Conservation (phyloP, 352 stramenopile genomes). For the Aphanomyces invadans region DNA sequence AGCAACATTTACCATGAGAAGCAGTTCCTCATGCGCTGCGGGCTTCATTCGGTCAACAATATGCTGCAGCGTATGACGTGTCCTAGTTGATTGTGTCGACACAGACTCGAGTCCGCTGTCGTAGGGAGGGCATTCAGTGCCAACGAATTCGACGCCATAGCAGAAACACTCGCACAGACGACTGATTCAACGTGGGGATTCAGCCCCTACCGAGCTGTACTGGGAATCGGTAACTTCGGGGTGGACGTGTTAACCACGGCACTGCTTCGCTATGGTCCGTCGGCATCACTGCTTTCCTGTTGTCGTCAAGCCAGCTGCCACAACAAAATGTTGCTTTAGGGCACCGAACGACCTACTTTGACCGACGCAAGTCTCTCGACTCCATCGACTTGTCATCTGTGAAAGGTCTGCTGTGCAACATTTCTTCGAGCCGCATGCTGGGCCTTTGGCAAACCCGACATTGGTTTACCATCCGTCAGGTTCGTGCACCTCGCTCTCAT, state of each 20-base stretch:
- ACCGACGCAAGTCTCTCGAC: constrained; percentile 48
- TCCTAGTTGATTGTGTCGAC: neutral
- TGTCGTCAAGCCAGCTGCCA: neutral
- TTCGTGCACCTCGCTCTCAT: neutral
- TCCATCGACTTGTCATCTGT: constrained; percentile 39
- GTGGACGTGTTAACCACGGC: constrained; percentile 64
- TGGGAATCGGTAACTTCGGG: constrained; percentile 75
- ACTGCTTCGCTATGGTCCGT: constrained; percentile 47
- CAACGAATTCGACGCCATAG: constrained; percentile 39
- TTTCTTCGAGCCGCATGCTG: constrained; percentile 39
- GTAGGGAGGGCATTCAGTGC: constrained; percentile 47
- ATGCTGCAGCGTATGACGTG: constrained; percentile 44
- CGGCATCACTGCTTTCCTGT: no score
- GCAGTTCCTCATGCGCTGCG: constrained; percentile 66
- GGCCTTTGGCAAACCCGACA: constrained; percentile 57
- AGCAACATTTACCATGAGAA: constrained; percentile 54
- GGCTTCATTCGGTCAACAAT: constrained; percentile 78
- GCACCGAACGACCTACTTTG: constrained; percentile 55
- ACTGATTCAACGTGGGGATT: constrained; percentile 26
- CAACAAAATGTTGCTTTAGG: constrained; percentile 30
- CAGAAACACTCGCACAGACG: constrained; percentile 34
- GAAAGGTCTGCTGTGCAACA: constrained; percentile 61
- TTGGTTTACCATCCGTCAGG: constrained; percentile 72
- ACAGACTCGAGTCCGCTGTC: neutral
- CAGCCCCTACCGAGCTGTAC: constrained; percentile 53